Percentiles rank a stretch among this genome's conserved stretches.
Conservation (phyloP, 805 yeast genomes). For the Candida xyloterini region DNA sequence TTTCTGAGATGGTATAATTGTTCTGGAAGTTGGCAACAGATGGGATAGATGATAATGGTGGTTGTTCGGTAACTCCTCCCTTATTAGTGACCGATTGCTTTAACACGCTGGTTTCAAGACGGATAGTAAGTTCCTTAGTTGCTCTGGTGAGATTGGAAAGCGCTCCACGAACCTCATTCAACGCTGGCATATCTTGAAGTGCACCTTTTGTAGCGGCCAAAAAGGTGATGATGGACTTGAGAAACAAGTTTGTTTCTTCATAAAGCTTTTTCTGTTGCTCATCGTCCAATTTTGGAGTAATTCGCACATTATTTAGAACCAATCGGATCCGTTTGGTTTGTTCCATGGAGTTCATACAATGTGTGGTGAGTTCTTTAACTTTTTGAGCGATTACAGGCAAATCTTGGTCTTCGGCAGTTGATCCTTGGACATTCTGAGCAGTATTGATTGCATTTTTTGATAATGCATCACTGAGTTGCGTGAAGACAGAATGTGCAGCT, state of each 20-base stretch:
- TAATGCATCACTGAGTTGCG: conserved; percentile 67
- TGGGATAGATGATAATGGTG: conserved; percentile 36
- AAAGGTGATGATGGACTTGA: conserved; percentile 80
- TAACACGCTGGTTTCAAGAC: conserved; percentile 64
- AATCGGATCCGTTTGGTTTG: conserved; percentile 63
- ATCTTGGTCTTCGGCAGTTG: conserved; percentile 29
- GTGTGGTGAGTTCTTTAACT: conserved; percentile 72
- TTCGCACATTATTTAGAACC: conserved; percentile 49
- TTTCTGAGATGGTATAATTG: background rate
- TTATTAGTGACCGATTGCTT: conserved; percentile 28
- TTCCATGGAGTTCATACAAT: conserved; percentile 81
- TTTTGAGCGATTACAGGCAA: conserved; percentile 47
- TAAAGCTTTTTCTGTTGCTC: conserved; percentile 67
- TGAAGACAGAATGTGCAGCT: conserved; percentile 72
- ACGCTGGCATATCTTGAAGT: conserved; percentile 74
- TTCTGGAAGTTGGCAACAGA: conserved; percentile 32
- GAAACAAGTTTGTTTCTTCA: conserved; percentile 79
- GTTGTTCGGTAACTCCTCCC: conserved; percentile 27
- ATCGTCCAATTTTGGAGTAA: conserved; percentile 25
- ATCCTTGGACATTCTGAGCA: conserved; percentile 34
- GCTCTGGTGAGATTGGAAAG: conserved; percentile 81
- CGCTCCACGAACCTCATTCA: conserved; percentile 76
- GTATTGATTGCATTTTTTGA: conserved; percentile 59
- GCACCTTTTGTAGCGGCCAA: conserved; percentile 80
- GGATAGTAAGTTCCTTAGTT: conserved; percentile 88